phyloP scores from a whole-genome alignment of 2,329 filamentous ascomycete species.

The Alternaria conjuncta region DNA sequence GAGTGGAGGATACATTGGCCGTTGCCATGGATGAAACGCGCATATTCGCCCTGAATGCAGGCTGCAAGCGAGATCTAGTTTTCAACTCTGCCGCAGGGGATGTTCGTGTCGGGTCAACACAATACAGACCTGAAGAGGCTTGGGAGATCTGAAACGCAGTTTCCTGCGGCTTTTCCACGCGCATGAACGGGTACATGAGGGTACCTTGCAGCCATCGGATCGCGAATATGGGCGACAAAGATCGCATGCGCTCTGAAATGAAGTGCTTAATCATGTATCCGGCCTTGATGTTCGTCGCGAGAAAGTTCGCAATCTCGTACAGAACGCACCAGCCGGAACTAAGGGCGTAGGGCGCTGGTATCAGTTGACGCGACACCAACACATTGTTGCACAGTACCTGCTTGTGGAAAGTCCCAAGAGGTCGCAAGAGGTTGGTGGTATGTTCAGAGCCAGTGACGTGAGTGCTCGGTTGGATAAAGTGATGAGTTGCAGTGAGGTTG shows the following conservation, averaged over 20 bases:
- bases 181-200: slow-evolving; percentile 3
- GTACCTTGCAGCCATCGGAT: not conserved
- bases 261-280: not conserved
- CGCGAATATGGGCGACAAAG: not conserved
- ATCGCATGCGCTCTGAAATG: not conserved
- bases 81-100: not conserved
- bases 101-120: not conserved
- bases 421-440: not conserved
- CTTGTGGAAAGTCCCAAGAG: not conserved
- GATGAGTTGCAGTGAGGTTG: not conserved
- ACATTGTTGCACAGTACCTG: not conserved
- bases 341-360: not conserved
- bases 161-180: not conserved
- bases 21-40: slow-evolving; percentile 1
- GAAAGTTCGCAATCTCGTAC: not conserved
- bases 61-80: not conserved
- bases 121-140: not conserved
- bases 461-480: slow-evolving; percentile 5
- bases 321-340: not conserved
- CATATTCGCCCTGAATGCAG: not conserved
- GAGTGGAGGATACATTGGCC: not conserved
- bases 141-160: not conserved
- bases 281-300: not conserved
- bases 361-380: not conserved
- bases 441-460: not conserved